phyloP scores from a whole-genome alignment of 2,329 filamentous ascomycete species.

The Xenosphaeropsis pyriputrescens region DNA sequence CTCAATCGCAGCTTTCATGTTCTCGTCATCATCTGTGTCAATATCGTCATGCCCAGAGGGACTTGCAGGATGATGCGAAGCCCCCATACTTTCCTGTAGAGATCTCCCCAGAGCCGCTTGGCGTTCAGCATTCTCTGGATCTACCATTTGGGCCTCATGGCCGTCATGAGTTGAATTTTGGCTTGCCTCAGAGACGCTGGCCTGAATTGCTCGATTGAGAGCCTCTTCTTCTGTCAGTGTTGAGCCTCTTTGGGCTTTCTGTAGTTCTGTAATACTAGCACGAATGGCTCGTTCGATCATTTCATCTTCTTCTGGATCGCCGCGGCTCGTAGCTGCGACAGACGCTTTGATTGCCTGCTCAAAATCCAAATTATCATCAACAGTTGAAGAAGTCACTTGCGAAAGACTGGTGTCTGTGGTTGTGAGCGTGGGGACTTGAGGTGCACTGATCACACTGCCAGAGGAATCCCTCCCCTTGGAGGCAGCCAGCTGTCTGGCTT shows the following conservation, averaged over 20 bases:
- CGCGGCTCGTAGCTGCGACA: constrained; percentile 54
- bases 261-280: constrained; percentile 49
- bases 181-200: constrained; percentile 29
- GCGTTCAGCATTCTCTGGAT: constrained; percentile 34
- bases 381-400: constrained; percentile 5
- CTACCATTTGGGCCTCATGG: constrained; percentile 1
- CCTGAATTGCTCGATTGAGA: constrained; percentile 31
- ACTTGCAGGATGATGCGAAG: constrained; percentile 4
- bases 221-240: constrained; percentile 21
- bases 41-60: constrained; percentile 8
- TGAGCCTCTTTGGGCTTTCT: constrained; percentile 21
- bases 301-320: constrained; percentile 54
- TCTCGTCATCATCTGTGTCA: constrained; percentile 18
- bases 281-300: constrained; percentile 61
- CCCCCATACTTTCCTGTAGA: constrained; percentile 32
- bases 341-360: constrained; percentile 59
- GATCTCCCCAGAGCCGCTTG: constrained; percentile 40
- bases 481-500: constrained; percentile 19
- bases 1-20: constrained; percentile 25
- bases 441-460: constrained; percentile 4
- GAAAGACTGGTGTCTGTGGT: constrained; percentile 3
- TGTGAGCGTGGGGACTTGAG: neutral
- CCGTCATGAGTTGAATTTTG: constrained; percentile 4
- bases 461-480: constrained; percentile 11
- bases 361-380: constrained; percentile 40